Percentiles rank a stretch among this genome's conserved stretches.
Evolutionary conservation across 495 filamentous ascomycete species (phyloP).

Genomic region (Penicillium turbatum): DNA sequence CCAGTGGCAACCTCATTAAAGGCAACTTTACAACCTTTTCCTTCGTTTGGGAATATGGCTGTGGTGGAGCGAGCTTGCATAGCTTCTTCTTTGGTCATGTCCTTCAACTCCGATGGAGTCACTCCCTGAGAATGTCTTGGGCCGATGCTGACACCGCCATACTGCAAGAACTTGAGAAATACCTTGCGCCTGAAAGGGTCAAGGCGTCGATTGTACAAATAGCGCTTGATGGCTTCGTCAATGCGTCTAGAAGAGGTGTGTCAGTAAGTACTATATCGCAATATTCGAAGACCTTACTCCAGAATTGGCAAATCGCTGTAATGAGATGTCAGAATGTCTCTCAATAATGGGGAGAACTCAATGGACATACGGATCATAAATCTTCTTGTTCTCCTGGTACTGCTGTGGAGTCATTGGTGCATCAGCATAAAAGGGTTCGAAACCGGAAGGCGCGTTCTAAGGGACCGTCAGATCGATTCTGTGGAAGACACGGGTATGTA

Average conservation of each 20-base stretch:
- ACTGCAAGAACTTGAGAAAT: slow-evolving; percentile 74
- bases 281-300: slow-evolving; percentile 28
- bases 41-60: slow-evolving; percentile 20
- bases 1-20: slow-evolving; percentile 73
- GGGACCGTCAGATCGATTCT: slow-evolving; percentile 5
- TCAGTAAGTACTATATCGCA: background rate
- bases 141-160: slow-evolving; percentile 72
- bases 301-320: slow-evolving; percentile 35
- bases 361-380: slow-evolving; percentile 45
- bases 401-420: slow-evolving; percentile 69
- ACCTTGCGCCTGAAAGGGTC: slow-evolving; percentile 54
- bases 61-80: slow-evolving; percentile 39
- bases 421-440: slow-evolving; percentile 72
- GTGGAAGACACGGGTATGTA: background rate
- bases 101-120: slow-evolving; percentile 46
- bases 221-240: slow-evolving; percentile 81
- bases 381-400: slow-evolving; percentile 51
- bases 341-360: background rate
- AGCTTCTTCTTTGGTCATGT: slow-evolving; percentile 60
- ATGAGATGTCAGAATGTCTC: slow-evolving; percentile 12
- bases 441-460: slow-evolving; percentile 53
- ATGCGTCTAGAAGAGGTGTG: slow-evolving; percentile 55
- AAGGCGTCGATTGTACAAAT: slow-evolving; percentile 67
- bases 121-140: slow-evolving; percentile 65
- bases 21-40: slow-evolving; percentile 64